These are phyloP conservation scores for Talaromyces marneffei DNA, from an alignment of 2,329 filamentous ascomycete genomes.

Conservation along the genomic window DNA sequence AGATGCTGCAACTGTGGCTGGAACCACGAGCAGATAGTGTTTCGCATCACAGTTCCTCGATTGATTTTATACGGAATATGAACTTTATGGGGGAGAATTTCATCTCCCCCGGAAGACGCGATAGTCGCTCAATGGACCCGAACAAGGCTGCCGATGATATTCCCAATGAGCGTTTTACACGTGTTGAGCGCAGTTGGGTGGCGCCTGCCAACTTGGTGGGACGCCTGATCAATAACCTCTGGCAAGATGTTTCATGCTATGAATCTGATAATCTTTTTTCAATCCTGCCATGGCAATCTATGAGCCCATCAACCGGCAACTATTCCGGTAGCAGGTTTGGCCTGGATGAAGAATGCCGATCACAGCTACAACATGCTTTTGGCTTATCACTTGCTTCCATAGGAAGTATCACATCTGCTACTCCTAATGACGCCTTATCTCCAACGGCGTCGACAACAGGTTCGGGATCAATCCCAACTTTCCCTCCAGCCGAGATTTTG, in stretches of 20 bases:
- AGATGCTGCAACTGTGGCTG: constrained; percentile 34
- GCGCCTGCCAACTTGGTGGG: constrained; percentile 33
- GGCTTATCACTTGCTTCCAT: constrained; percentile 18
- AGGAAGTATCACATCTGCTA: background rate
- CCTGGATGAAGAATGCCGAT: constrained; percentile 40
- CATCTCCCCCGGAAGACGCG: constrained; percentile 21
- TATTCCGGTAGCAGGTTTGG: constrained; percentile 31
- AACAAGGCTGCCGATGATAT: constrained; percentile 24
- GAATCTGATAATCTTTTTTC: constrained; percentile 39
- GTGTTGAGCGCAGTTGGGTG: constrained; percentile 40
- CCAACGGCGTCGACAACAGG: constrained; percentile 19
- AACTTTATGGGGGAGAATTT: constrained; percentile 23
- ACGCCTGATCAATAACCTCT: constrained; percentile 38
- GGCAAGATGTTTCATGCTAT: constrained; percentile 35
- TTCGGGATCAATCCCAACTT: constrained; percentile 31
- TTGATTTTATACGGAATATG: constrained; percentile 25
- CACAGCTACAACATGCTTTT: constrained; percentile 35
- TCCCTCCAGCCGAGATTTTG: constrained; percentile 48
- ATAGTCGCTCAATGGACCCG: constrained; percentile 20
- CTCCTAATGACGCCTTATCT: constrained; percentile 12
- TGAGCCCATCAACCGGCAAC: constrained; percentile 19
- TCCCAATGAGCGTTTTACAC: constrained; percentile 39
- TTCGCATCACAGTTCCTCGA: constrained; percentile 24
- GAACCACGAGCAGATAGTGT: constrained; percentile 28
- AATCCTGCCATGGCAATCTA: constrained; percentile 18